Evolutionary conservation across 139 green algal species (phyloP).

Genomic region (Tetradesmus obliquus): DNA sequence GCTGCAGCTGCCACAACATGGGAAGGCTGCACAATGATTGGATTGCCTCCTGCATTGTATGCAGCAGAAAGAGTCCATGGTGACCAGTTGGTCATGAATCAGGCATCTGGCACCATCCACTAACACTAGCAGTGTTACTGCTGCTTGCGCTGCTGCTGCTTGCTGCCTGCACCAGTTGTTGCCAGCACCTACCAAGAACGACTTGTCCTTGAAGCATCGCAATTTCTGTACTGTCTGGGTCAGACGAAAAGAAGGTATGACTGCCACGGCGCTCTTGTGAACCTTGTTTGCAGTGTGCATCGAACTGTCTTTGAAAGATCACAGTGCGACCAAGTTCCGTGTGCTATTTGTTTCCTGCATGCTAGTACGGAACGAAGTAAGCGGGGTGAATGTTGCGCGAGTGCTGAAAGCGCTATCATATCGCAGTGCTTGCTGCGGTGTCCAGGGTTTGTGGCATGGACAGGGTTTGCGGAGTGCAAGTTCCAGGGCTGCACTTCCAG

Average conservation of each 20-base stretch:
- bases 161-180: not conserved
- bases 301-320: not conserved
- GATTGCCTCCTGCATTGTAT: too few species aligned
- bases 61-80: too few species aligned
- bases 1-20: too few species aligned
- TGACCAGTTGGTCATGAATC: too few species aligned
- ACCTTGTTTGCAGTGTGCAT: slow-evolving; percentile 47
- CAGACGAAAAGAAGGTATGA: slow-evolving; percentile 59
- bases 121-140: not conserved
- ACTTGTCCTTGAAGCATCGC: slow-evolving; percentile 72
- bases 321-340: not conserved
- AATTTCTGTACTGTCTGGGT: slow-evolving; percentile 68
- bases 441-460: not conserved
- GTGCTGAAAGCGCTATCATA: too few species aligned
- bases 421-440: not conserved
- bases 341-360: too few species aligned
- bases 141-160: not conserved
- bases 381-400: too few species aligned
- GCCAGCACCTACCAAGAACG: slow-evolving; percentile 36
- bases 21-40: too few species aligned
- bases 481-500: too few species aligned
- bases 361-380: too few species aligned
- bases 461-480: too few species aligned
- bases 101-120: too few species aligned
- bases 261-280: slow-evolving; percentile 64